Percentiles rank a stretch among this genome's conserved stretches.
Evolutionary conservation across 2,329 filamentous ascomycete species (phyloP).

Genomic region (Fusarium stilboides): DNA sequence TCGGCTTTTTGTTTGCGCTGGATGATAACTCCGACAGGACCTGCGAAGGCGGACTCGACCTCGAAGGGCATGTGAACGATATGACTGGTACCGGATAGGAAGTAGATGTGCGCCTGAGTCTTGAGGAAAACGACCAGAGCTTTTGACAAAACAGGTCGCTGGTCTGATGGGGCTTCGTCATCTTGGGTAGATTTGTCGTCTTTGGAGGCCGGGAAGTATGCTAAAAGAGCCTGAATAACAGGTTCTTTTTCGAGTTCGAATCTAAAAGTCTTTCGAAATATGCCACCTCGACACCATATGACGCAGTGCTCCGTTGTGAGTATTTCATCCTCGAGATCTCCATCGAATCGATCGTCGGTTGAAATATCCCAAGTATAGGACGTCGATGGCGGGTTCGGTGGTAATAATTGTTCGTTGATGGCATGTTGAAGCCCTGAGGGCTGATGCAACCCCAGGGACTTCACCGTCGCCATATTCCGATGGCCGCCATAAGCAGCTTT

Average conservation of each 20-base stretch:
- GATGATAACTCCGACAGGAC: conserved; percentile 86
- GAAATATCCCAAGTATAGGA: conserved; percentile 83
- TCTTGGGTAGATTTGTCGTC: conserved; percentile 48
- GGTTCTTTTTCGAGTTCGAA: conserved; percentile 90
- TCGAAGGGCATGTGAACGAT: conserved; percentile 95
- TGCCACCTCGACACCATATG: conserved; percentile 89
- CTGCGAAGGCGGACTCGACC: conserved; percentile 87
- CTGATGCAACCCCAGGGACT: conserved; percentile 91
- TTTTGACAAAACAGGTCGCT: conserved; percentile 62
- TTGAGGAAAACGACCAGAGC: conserved; percentile 93
- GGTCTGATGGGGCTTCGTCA: conserved; percentile 25
- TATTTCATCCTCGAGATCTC: conserved; percentile 80
- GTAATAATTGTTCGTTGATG: conserved; percentile 83
- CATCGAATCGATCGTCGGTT: conserved; percentile 57
- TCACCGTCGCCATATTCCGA: conserved; percentile 84
- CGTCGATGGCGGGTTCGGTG: conserved; percentile 73
- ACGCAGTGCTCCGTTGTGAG: conserved; percentile 82
- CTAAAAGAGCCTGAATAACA: conserved; percentile 88
- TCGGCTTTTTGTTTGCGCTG: conserved; percentile 80
- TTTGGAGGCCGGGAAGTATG: conserved; percentile 78
- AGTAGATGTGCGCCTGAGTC: conserved; percentile 94
- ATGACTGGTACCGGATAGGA: conserved; percentile 88
- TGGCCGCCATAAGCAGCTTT: conserved; percentile 54
- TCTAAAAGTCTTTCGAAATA: conserved; percentile 87
- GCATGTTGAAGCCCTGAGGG: conserved; percentile 88